Base-by-base conservation (phyloP, 2,329 filamentous ascomycete genomes). In the Trichophyton equinum region DNA sequence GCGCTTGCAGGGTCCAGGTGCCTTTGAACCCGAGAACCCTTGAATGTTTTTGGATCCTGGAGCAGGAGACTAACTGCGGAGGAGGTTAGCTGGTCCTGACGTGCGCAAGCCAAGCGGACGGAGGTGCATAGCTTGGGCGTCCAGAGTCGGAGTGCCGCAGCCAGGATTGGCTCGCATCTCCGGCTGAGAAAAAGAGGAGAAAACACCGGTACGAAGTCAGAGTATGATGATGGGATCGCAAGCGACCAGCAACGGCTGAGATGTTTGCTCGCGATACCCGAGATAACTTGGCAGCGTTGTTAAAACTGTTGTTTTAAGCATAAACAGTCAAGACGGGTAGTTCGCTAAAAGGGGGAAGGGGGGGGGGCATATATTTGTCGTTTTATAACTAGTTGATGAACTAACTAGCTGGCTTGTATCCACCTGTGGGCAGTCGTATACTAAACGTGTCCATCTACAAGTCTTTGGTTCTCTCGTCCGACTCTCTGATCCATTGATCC, bases 401-500 rank as follows among this genome's bases (percentile, higher is more conserved):
- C n/a, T 44, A 13, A 20, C n/a, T 20, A 2, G 40, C n/a, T 44
- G 15, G n/a, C n/a, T n/a, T 44, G 40, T 44, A 18, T 20, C 15
- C n/a, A 44, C 40, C 15, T n/a, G 40, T 4, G 2, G n/a, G 15
- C 40, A 44, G 6, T 1, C 9, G n/a, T 9, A 20, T 47, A 51
- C 4, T 22, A 22, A 22, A 22, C 20, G 13, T 13, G n/a, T 20
- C n/a, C n/a, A 25, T 63, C 71, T 66, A 79, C 60, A 79, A 65
- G 64, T 78, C 72, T 65, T 75, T 77, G 2, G 79, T 82, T 64
- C 78, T 74, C 64, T 78, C 78, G 40, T 82, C 79, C 27, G 79
- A 80, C 62, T 72, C 77, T 0, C 67, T 69, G 64, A 85, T 80
- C 82, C 82, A 85, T 65, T 72, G 64, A 66, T 77, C 71, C 62